These are phyloP conservation scores for Trichoderma virens DNA, from an alignment of 495 filamentous ascomycete genomes.

Conservation along the genomic window DNA sequence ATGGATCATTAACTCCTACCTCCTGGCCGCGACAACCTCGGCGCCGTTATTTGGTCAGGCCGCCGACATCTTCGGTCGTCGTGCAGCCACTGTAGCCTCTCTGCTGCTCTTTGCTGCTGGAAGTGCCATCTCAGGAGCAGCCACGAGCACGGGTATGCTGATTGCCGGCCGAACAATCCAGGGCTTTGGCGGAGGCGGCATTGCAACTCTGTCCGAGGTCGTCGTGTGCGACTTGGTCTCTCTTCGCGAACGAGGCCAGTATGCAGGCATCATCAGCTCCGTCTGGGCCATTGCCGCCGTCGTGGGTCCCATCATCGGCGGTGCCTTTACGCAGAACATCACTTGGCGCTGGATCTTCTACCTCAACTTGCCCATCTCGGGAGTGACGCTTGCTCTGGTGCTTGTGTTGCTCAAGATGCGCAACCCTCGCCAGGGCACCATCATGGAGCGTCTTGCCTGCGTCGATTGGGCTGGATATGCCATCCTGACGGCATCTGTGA, in stretches of 20 bases:
- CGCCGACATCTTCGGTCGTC: constrained; percentile 71
- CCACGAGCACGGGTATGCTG: constrained; percentile 57
- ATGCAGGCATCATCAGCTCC: constrained; percentile 23
- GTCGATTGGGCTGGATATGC: constrained; percentile 32
- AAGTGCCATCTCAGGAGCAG: constrained; percentile 58
- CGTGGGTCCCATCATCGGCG: constrained; percentile 51
- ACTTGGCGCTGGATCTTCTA: constrained; percentile 57
- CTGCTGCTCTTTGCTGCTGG: constrained; percentile 53
- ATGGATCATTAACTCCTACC: constrained; percentile 63
- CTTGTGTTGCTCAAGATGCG: constrained; percentile 36
- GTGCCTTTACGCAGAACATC: constrained; percentile 40
- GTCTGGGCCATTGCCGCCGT: constrained; percentile 40
- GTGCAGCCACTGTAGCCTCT: constrained; percentile 58
- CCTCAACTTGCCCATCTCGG: constrained; percentile 54
- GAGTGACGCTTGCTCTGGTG: constrained; percentile 40
- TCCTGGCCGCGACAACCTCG: constrained; percentile 59
- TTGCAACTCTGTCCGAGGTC: constrained; percentile 65
- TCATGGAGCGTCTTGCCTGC: constrained; percentile 24
- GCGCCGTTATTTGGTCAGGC: constrained; percentile 71
- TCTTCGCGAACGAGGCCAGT: constrained; percentile 24
- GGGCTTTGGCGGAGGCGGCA: constrained; percentile 66
- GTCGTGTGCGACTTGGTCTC: constrained; percentile 54
- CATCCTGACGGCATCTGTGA: constrained; percentile 31
- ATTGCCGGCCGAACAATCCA: constrained; percentile 64
- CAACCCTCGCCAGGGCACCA: neutral